Conservation (phyloP, 2,329 filamentous ascomycete genomes). For the Trichophyton verrucosum region DNA sequence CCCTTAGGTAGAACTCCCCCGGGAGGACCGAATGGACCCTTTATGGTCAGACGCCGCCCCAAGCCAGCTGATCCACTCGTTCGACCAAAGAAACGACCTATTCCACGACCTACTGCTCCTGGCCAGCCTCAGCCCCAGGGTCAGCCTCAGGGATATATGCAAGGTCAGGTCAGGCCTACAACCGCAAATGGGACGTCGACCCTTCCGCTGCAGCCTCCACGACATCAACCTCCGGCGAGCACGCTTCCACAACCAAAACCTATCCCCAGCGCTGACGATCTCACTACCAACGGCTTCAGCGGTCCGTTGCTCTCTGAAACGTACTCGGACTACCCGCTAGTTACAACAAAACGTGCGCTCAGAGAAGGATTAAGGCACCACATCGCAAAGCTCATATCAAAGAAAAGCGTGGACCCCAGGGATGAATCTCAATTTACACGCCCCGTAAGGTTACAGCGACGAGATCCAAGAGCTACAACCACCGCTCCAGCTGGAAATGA, state of each 20-base stretch:
- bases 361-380: slow-evolving; percentile 74
- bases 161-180: background rate
- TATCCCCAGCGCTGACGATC: slow-evolving; percentile 19
- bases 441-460: slow-evolving; percentile 77
- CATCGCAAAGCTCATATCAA: slow-evolving; percentile 66
- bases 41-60: slow-evolving; percentile 36
- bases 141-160: background rate
- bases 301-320: slow-evolving; percentile 29
- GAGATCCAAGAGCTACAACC: slow-evolving; percentile 57
- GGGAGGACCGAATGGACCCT: slow-evolving; percentile 36
- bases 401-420: slow-evolving; percentile 51
- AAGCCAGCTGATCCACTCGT: slow-evolving; percentile 51
- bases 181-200: slow-evolving; percentile 15
- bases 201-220: slow-evolving; percentile 17
- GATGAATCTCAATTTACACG: slow-evolving; percentile 75
- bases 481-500: slow-evolving; percentile 37
- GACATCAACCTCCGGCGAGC: slow-evolving; percentile 8
- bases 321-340: slow-evolving; percentile 52
- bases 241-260: slow-evolving; percentile 13
- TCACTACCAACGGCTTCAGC: slow-evolving; percentile 32
- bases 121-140: background rate
- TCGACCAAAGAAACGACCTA: slow-evolving; percentile 42
- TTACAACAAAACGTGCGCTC: slow-evolving; percentile 70
- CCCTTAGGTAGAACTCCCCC: slow-evolving; percentile 35
- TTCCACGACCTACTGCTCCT: slow-evolving; percentile 16